phyloP scores from a whole-genome alignment of 2,329 filamentous ascomycete genomes.

The Microthyrium microscopicum region DNA sequence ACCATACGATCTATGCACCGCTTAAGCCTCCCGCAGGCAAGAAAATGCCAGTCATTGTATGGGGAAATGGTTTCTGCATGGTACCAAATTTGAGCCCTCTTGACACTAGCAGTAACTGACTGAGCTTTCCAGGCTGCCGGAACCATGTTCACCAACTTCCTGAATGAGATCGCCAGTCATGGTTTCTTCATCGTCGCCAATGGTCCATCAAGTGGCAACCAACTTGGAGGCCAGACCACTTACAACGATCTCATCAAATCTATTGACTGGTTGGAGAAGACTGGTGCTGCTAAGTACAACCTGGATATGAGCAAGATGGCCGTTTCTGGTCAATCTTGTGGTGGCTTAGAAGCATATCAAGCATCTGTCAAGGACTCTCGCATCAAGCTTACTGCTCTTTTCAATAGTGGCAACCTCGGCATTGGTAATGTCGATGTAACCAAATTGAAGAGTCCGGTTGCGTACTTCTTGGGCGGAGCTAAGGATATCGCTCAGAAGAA shows the following conservation, averaged over 20 bases:
- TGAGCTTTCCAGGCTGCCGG: too few relatives aligned
- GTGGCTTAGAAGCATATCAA: neutral
- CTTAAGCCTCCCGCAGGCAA: constrained; percentile 1
- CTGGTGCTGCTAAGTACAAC: constrained; percentile 1
- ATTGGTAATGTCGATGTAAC: neutral
- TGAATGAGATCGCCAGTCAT: constrained; percentile 7
- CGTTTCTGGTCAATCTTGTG: neutral
- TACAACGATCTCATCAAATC: constrained; percentile 5
- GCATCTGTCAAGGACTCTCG: neutral
- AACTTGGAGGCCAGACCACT: neutral
- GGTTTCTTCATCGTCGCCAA: constrained; percentile 7
- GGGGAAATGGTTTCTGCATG: constrained; percentile 5
- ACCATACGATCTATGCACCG: constrained; percentile 7
- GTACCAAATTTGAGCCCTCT: too few relatives aligned
- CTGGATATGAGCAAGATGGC: neutral
- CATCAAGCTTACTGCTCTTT: neutral
- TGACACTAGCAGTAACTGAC: too few relatives aligned
- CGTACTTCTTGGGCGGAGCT: neutral
- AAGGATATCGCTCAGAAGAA: constrained; percentile 1
- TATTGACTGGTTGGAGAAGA: constrained; percentile 4
- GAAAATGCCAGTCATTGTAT: constrained; percentile 7
- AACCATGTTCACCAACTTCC: constrained; percentile 6
- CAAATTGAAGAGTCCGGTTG: constrained; percentile 3
- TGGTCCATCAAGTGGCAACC: constrained; percentile 1
- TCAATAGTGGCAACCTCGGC: neutral